Evolutionary conservation across 2,329 filamentous ascomycete species (phyloP), one percentile per base, ranked within the genome.

Genomic region (Cladobotryum protrusum): DNA sequence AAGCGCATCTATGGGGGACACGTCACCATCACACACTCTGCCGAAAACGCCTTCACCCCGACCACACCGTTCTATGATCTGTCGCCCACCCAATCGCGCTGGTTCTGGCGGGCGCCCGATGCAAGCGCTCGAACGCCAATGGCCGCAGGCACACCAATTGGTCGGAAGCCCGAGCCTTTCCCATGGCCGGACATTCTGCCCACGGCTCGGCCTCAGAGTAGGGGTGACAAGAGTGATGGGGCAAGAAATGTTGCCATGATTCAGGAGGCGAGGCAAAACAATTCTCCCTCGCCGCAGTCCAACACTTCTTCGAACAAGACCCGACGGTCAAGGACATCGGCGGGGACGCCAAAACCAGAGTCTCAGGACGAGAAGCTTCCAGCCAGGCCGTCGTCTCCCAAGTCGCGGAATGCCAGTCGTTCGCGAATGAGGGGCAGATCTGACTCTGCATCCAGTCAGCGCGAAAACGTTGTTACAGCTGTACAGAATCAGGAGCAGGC

Each of bases 351-450:
- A 5, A 43, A 48, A 29, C 43, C 29, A n/a, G 34, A 18, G 4
- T 39, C 24, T 18, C 19, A 45, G 11, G 32, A 20, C n/a, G 52
- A 37, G 13, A 43, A 48, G 13, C 17, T 42, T 4, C 18, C 55
- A 0, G 42, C 43, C 0, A 60, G 65, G 3, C 64, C 66, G 0
- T 48, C 57, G 0, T 68, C 67, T 0, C 62, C 68, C 0, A 70
- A 69, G 40, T 67, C 69, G 2, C 65, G 67, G 5, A 67, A 69
- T 34, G 61, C 65, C 3, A 72, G 69, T 19, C 58, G 61, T 4
- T 56, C 56, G 2, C 44, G 62, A 19, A 48, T 40, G 3, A 54
- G 48, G 14, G 57, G 60, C n/a, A 54, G 57, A 29, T 57, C 59
- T 2, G 52, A 58, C 14, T 66, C 65, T 0, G 19, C 55, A 1